Conservation (phyloP, 768 basidiomycete species). For the Lactarius deliciosus region DNA sequence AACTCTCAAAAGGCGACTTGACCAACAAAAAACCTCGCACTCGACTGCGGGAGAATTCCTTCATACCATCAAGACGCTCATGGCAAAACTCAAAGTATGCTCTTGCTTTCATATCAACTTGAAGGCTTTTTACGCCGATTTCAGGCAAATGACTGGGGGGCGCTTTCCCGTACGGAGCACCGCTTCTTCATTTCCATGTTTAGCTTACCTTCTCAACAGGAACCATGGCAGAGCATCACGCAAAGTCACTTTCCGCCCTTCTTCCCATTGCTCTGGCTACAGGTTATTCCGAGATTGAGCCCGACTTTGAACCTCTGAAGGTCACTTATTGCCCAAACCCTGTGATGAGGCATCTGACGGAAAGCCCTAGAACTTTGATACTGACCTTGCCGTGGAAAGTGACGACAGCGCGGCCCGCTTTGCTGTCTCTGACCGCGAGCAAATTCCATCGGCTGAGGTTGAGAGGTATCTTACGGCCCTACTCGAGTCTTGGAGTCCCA, state of each 20-base stretch:
- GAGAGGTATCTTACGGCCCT: conserved; percentile 32
- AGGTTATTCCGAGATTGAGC: conserved; percentile 47
- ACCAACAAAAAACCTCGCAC: conserved; percentile 50
- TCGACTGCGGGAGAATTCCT: conserved; percentile 52
- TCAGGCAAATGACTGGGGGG: conserved; percentile 63
- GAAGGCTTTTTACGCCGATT: not conserved
- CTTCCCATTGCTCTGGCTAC: conserved; percentile 49
- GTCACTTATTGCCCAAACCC: conserved; percentile 32
- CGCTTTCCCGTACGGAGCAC: conserved; percentile 51
- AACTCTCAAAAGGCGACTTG: conserved; percentile 45
- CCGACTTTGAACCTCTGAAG: conserved; percentile 50
- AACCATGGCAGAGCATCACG: conserved; percentile 49
- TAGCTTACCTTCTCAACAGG: conserved; percentile 35
- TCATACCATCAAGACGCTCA: conserved; percentile 56
- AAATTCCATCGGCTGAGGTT: conserved; percentile 28
- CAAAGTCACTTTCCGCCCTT: conserved; percentile 37
- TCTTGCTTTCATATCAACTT: not conserved
- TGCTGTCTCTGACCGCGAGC: conserved; percentile 32
- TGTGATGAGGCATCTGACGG: not conserved
- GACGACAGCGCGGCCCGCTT: conserved; percentile 41
- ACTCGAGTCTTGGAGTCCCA: conserved; percentile 36
- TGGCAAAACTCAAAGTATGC: conserved; percentile 62
- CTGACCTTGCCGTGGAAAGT: conserved; percentile 41
- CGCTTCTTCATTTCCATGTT: not conserved
- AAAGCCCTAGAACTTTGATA: conserved; percentile 49